Base-by-base conservation (phyloP, 805 yeast species). In the Saturnispora silvae region DNA sequence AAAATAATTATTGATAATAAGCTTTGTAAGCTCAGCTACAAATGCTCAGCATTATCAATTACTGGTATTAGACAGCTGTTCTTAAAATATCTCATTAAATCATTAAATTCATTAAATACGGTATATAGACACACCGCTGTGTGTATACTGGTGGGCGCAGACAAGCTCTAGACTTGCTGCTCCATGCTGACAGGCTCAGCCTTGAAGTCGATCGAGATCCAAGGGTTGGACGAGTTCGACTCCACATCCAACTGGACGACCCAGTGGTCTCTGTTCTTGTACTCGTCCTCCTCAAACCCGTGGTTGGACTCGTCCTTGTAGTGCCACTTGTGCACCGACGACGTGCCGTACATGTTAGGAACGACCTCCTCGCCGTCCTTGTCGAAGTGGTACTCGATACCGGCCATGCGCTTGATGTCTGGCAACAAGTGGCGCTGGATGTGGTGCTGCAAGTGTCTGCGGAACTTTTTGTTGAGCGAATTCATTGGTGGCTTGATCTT, bases 361-460 rank as follows among this genome's bases (percentile, higher is more conserved):
- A 48, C 48, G 39, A 68, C 66, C 43, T 69, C 75, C 42, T 73
- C 70, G 37, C 68, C 63, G 24, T 61, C 66, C 35, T 70, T 68
- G 29, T 47, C 43, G 38, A 66, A 56, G 3, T 50, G 41, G 38
- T 59, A 59, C 28, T 59, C 54, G 48, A 70, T 69, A 32, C 83
- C 81, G n/a, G 77, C 62, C 54, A 75, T 70, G 40, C 63, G 65
- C 44, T 68, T 69, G 59, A 81, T 75, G 47, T 79, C 87, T 43
- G 70, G 68, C 52, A 81, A 63, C 52, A 81, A 60, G 55, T 80
- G 87, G 51, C 77, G 77, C 49, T 75, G 72, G 38, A 81, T 65
- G 51, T 81, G 89, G 56, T 81, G 89, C 50, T 76, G 79, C 54
- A 81, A 65, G 56, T 79, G 79, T 54, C 89, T 68, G 42, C 73